phyloP scores from a whole-genome alignment of 352 stramenopile species.

The Plasmopara muralis region DNA sequence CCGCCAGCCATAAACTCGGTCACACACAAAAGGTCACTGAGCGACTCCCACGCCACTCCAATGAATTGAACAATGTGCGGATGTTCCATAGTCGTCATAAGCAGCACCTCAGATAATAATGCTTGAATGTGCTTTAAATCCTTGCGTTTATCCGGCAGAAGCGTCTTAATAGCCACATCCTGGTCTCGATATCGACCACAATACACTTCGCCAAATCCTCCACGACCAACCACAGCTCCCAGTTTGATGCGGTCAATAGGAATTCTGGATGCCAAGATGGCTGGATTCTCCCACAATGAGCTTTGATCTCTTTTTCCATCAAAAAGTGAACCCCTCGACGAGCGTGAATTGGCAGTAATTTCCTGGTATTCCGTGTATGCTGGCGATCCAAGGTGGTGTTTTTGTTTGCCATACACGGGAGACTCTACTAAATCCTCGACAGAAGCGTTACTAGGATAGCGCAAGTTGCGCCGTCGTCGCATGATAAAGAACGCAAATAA shows the following conservation, averaged over 20 bases:
- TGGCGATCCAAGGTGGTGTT: too few relatives aligned
- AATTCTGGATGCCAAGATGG: slow-evolving; percentile 10
- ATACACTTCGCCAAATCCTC: slow-evolving; percentile 6
- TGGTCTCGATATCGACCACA: slow-evolving; percentile 4
- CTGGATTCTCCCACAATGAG: slow-evolving; percentile 23
- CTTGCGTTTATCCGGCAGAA: slow-evolving; percentile 32
- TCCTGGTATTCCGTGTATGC: too few relatives aligned
- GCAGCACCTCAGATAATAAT: slow-evolving; percentile 38
- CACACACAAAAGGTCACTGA: slow-evolving; percentile 41
- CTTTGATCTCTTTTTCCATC: too few relatives aligned
- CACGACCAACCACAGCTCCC: slow-evolving; percentile 5
- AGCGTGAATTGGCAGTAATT: too few relatives aligned
- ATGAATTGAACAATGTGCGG: slow-evolving; percentile 48
- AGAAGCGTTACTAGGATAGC: too few relatives aligned
- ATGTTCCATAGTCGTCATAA: slow-evolving; percentile 39
- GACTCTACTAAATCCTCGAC: too few relatives aligned
- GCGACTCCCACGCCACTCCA: slow-evolving; percentile 46
- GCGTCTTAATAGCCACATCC: slow-evolving; percentile 5
- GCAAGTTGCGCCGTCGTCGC: too few relatives aligned
- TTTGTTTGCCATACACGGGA: too few relatives aligned
- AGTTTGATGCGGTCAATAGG: slow-evolving; percentile 4
- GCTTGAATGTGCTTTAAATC: slow-evolving; percentile 31
- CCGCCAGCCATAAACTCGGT: slow-evolving; percentile 45
- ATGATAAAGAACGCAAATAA: too few relatives aligned
- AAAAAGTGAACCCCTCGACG: too few relatives aligned